Percentiles rank a stretch among this genome's conserved stretches.
Evolutionary conservation across 768 basidiomycete genomes (phyloP).

Genomic region (Antrodiella citrinella): DNA sequence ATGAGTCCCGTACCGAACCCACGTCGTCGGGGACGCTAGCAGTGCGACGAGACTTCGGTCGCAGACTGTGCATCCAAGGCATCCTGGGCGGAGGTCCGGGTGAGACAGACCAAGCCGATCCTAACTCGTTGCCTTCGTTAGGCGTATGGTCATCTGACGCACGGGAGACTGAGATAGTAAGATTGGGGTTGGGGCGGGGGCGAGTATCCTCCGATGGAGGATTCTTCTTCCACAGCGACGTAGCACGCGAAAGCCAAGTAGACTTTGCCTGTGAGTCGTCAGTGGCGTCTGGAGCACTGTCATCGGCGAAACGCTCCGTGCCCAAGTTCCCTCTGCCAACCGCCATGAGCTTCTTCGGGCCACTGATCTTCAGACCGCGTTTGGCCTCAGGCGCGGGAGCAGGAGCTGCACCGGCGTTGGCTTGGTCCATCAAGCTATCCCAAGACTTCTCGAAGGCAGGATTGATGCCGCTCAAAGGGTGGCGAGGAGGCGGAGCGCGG

Average conservation of each 20-base stretch:
- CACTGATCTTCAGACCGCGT: constrained; percentile 12
- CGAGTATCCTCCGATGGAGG: constrained; percentile 8
- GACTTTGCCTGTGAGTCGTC: constrained; percentile 6
- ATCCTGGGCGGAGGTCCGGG: constrained; percentile 22
- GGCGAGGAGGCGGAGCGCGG: background rate
- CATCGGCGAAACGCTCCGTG: constrained; percentile 19
- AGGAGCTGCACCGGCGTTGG: background rate
- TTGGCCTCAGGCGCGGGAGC: background rate
- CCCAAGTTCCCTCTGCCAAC: constrained; percentile 29
- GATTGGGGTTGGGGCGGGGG: constrained; percentile 5
- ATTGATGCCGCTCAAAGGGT: constrained; percentile 3
- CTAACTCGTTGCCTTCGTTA: constrained; percentile 16
- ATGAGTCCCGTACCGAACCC: constrained; percentile 2
- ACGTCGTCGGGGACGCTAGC: constrained; percentile 13
- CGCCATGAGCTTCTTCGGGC: constrained; percentile 35
- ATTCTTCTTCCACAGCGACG: constrained; percentile 13
- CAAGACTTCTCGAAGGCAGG: constrained; percentile 10
- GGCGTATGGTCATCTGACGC: constrained; percentile 19
- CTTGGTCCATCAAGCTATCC: constrained; percentile 9
- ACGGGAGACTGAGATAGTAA: constrained; percentile 22
- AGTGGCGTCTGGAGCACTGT: constrained; percentile 18
- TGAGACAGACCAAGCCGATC: constrained; percentile 25
- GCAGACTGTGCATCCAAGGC: constrained; percentile 13
- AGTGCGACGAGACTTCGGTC: constrained; percentile 6
- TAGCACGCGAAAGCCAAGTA: constrained; percentile 11